Evolutionary conservation across 192 early-diverging fungal genomes (phyloP).

Genomic region (Coemansia biformis): DNA sequence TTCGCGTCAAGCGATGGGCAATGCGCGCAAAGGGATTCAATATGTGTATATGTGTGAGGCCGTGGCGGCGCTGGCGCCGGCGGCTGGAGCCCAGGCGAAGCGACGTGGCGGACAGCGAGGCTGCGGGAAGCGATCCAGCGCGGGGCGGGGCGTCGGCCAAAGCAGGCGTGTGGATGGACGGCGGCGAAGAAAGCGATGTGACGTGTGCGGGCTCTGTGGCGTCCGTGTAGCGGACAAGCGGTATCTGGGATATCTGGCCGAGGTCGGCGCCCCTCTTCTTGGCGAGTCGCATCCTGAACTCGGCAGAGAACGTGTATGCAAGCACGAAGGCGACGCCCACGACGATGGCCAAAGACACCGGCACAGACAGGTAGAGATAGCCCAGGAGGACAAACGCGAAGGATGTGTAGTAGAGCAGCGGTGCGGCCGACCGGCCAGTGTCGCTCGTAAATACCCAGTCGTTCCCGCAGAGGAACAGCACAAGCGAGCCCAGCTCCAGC

Average conservation of each 20-base stretch:
- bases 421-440: conserved; percentile 48
- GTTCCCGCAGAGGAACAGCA: conserved; percentile 68
- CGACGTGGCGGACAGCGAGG: conserved; percentile 22
- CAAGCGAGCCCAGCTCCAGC: conserved; percentile 56
- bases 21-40: conserved; percentile 44
- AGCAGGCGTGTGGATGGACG: conserved; percentile 18
- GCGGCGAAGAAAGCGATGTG: conserved; percentile 25
- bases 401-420: conserved; percentile 56
- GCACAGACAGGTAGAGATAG: conserved; percentile 61
- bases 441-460: conserved; percentile 58
- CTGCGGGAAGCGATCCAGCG: background rate
- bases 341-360: conserved; percentile 55
- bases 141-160: background rate
- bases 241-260: conserved; percentile 63
- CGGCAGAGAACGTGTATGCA: conserved; percentile 42
- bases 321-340: conserved; percentile 55
- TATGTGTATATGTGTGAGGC: conserved; percentile 27
- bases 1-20: conserved; percentile 35
- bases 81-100: conserved; percentile 15
- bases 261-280: conserved; percentile 61
- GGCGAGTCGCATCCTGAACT: conserved; percentile 59
- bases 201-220: conserved; percentile 1
- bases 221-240: conserved; percentile 57
- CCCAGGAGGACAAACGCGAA: conserved; percentile 64
- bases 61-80: conserved; percentile 7